Conservation (phyloP, 1,284 basidiomycete species). For the Trichosporon sp. region DNA sequence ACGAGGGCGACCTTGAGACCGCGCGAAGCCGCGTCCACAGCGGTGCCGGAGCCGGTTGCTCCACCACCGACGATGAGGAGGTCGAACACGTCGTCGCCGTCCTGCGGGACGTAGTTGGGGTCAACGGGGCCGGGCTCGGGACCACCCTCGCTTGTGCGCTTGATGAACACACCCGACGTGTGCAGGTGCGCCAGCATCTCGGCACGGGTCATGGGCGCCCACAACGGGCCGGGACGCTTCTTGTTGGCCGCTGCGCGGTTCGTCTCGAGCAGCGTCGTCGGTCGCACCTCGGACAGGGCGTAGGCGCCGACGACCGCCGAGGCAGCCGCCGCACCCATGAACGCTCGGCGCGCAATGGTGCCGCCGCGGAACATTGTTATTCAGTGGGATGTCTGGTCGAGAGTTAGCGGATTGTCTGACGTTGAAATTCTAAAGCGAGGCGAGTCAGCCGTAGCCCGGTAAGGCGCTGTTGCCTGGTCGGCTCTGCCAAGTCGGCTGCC, state of each 20-base stretch:
- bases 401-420: not conserved
- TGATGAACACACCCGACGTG: conserved; percentile 52
- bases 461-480: no score
- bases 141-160: conserved; percentile 44
- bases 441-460: no score
- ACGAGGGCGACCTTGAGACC: conserved; percentile 92
- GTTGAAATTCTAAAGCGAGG: not conserved
- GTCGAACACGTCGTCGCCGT: conserved; percentile 69
- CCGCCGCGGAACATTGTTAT: conserved; percentile 41
- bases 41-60: conserved; percentile 91
- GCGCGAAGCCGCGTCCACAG: conserved; percentile 88
- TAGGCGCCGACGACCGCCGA: conserved; percentile 39
- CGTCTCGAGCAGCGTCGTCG: conserved; percentile 28
- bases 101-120: conserved; percentile 32
- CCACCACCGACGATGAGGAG: conserved; percentile 86
- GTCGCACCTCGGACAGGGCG: conserved; percentile 31
- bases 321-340: conserved; percentile 36
- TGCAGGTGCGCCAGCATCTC: conserved; percentile 59
- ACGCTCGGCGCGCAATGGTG: conserved; percentile 34
- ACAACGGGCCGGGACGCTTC: conserved; percentile 56
- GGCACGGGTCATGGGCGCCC: conserved; percentile 58
- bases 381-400: not conserved
- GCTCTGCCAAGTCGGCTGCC: not conserved
- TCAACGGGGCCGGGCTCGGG: conserved; percentile 38
- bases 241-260: conserved; percentile 38